A percentile compares a stretch with the other conserved stretches of the same genome.
phyloP scores from a whole-genome alignment of 306 rosid species.

The Cyamopsis tetragonoloba region DNA sequence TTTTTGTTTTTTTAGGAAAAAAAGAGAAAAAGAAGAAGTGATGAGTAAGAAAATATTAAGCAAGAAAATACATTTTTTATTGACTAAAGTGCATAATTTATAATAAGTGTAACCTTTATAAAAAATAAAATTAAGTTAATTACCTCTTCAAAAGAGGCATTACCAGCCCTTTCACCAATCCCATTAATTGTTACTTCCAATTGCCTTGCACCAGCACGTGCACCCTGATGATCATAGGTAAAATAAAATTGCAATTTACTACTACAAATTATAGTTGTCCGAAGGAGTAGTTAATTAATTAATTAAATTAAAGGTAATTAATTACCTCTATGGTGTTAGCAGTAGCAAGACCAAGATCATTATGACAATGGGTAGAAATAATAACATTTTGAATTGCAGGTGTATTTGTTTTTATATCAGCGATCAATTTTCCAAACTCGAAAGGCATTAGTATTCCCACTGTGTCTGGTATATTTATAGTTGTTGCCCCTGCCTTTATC shows the following conservation, averaged over 20 bases:
- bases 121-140: background rate
- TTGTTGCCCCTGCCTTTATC: constrained; percentile 92
- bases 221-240: constrained; percentile 58
- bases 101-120: background rate
- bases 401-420: constrained; percentile 75
- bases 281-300: too few relatives aligned
- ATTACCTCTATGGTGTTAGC: constrained; percentile 90
- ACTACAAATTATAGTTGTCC: too few relatives aligned
- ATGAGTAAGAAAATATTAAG: background rate
- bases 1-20: too few relatives aligned
- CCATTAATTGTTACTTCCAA: constrained; percentile 95
- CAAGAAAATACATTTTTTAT: too few relatives aligned
- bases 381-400: constrained; percentile 72
- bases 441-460: constrained; percentile 72
- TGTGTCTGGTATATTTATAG: constrained; percentile 82
- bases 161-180: constrained; percentile 98
- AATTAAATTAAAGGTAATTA: too few relatives aligned
- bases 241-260: background rate
- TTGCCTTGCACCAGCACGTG: constrained; percentile 89
- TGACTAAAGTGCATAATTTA: background rate
- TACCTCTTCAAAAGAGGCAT: constrained; percentile 94
- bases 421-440: constrained; percentile 65
- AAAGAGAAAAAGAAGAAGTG: background rate
- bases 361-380: constrained; percentile 86
- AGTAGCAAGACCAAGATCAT: constrained; percentile 90